Evolutionary conservation across 371 early-diverging fungal genomes (phyloP).

Genomic region (Mortierella sp.): DNA sequence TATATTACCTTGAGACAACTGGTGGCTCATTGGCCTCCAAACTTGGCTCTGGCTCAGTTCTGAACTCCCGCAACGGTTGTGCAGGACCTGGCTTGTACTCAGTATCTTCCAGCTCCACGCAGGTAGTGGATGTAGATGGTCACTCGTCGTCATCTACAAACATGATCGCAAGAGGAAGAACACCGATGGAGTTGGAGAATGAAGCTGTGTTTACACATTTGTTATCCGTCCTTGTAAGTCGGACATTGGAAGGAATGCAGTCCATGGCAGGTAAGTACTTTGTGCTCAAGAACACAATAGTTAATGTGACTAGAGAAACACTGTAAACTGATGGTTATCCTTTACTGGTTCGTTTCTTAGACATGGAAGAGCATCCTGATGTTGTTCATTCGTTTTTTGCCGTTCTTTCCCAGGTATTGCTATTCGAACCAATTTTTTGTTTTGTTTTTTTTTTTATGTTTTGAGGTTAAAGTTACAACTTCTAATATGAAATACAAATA

Average conservation of each 20-base stretch:
- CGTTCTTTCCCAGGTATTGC: constrained; percentile 66
- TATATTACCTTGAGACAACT: constrained; percentile 65
- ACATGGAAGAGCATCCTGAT: constrained; percentile 62
- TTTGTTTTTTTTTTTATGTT: not conserved
- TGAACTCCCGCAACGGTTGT: not conserved
- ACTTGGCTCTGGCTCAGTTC: constrained; percentile 11
- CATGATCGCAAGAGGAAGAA: constrained; percentile 10
- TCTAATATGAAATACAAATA: no score
- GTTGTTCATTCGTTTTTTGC: constrained; percentile 62
- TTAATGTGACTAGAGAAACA: not conserved
- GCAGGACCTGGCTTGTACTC: not conserved
- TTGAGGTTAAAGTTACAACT: no score
- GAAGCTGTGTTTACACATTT: constrained; percentile 59
- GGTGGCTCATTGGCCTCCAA: constrained; percentile 42
- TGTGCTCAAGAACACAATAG: not conserved
- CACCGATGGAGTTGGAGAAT: constrained; percentile 31
- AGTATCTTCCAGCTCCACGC: not conserved
- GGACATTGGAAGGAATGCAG: constrained; percentile 66
- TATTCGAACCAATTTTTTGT: no score
- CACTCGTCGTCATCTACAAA: not conserved
- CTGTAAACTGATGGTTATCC: not conserved
- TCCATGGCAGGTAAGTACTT: constrained; percentile 60
- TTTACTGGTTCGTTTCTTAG: constrained; percentile 43
- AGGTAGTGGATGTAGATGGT: constrained; percentile 26
- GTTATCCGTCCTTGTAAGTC: constrained; percentile 57